Conservation (phyloP, 1,284 basidiomycete species). For the Athelia sp. region DNA sequence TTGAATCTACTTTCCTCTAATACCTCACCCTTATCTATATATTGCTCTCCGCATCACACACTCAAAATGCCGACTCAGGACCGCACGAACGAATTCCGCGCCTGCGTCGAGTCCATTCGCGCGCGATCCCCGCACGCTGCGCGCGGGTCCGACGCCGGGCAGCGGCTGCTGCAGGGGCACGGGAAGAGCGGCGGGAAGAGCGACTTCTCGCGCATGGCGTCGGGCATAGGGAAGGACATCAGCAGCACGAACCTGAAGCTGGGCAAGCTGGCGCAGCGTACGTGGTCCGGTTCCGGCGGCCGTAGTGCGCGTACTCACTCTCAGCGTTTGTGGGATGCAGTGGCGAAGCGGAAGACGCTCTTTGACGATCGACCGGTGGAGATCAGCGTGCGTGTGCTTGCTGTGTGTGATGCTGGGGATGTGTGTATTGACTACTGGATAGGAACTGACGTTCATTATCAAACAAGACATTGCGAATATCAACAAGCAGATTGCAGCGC, state of each 20-base stretch:
- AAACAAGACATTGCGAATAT: slow-evolving; percentile 99
- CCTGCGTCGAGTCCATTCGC: slow-evolving; percentile 81
- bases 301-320: slow-evolving; percentile 4
- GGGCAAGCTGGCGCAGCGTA: slow-evolving; percentile 94
- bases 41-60: not conserved
- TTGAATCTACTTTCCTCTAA: not conserved
- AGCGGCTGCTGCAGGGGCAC: slow-evolving; percentile 59
- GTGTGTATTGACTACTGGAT: slow-evolving; percentile 2
- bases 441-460: slow-evolving; percentile 99
- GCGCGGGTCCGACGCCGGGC: slow-evolving; percentile 52
- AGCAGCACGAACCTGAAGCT: slow-evolving; percentile 87
- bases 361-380: slow-evolving; percentile 99
- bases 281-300: slow-evolving; percentile 22
- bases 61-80: slow-evolving; percentile 70
- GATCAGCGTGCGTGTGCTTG: slow-evolving; percentile 70
- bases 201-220: slow-evolving; percentile 91
- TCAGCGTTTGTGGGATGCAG: slow-evolving; percentile 36
- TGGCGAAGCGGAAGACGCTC: slow-evolving; percentile 98
- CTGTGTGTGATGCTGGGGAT: slow-evolving; percentile 1
- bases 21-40: too few relatives aligned
- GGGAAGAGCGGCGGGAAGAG: slow-evolving; percentile 51
- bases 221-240: slow-evolving; percentile 91
- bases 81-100: slow-evolving; percentile 77
- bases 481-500: slow-evolving; percentile 92
- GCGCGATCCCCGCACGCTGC: slow-evolving; percentile 59